Conservation (phyloP, 345 rosid species). For the Syzygium jambos region DNA sequence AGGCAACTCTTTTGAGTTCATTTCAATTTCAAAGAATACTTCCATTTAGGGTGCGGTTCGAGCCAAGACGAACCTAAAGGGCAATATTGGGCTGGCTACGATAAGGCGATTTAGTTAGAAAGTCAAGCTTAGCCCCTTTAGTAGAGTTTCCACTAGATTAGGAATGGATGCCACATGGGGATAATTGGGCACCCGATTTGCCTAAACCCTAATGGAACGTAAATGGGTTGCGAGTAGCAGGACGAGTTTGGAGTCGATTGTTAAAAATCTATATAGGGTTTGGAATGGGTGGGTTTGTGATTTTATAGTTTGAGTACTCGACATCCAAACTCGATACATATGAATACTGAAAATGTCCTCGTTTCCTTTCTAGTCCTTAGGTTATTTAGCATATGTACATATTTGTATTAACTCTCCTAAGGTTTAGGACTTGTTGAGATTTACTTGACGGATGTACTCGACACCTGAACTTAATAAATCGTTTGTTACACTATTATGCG, state of each 20-base stretch:
- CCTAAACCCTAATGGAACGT: background rate
- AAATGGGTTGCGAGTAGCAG: background rate
- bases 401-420: background rate
- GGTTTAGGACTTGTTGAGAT: background rate
- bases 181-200: background rate
- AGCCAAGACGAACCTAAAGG: background rate
- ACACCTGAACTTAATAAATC: background rate
- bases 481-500: background rate
- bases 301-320: background rate
- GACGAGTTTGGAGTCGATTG: background rate
- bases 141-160: too few species aligned
- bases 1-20: background rate
- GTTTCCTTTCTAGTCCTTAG: background rate
- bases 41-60: background rate
- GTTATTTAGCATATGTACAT: background rate
- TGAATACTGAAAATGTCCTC: background rate
- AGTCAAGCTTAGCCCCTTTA: background rate
- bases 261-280: background rate
- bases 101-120: background rate
- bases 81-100: background rate
- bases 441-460: accelerated
- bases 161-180: too few species aligned
- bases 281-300: background rate
- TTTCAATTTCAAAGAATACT: background rate
- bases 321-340: background rate